These are phyloP conservation scores for Juncus inflexus DNA, from an alignment of 176 grass and related monocot genomes.

Conservation along the genomic window DNA sequence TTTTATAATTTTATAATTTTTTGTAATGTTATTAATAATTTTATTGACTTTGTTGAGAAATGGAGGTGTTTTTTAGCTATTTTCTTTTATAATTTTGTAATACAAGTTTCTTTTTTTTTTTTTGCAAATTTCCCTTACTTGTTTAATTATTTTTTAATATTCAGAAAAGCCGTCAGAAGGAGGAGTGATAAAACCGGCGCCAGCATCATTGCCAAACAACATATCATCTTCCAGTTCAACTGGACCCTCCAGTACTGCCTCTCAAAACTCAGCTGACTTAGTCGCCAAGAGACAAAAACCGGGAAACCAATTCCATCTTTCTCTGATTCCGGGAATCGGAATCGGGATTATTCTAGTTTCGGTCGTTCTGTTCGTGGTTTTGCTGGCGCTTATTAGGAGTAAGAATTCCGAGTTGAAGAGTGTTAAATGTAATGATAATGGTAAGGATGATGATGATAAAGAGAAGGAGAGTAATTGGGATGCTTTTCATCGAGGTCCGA, in stretches of 20 bases:
- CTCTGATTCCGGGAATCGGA: constrained; percentile 81
- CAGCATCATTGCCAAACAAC: constrained; percentile 50
- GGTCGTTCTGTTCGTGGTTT: constrained; percentile 51
- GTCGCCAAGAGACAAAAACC: constrained; percentile 35
- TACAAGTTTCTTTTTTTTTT: no score
- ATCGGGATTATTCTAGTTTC: constrained; percentile 76
- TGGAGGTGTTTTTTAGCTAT: no score
- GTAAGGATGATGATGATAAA: no score
- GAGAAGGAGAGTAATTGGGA: constrained; percentile 31
- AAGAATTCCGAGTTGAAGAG: constrained; percentile 69
- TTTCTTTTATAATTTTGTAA: no score
- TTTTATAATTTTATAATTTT: no score
- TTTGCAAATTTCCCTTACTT: background rate
- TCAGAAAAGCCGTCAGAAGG: constrained; percentile 48
- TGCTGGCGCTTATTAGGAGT: constrained; percentile 73
- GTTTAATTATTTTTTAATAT: background rate
- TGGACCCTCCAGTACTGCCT: constrained; percentile 14
- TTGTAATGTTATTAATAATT: no score
- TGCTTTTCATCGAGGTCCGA: constrained; percentile 47
- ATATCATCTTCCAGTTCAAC: constrained; percentile 23
- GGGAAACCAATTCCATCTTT: constrained; percentile 45
- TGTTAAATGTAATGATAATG: constrained; percentile 22
- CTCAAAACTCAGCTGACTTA: constrained; percentile 37
- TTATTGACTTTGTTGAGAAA: no score
- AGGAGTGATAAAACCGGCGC: constrained; percentile 34